Percentiles rank a stretch among this genome's conserved stretches.
These are phyloP conservation scores for Allium cepa DNA, from an alignment of 106 monocot species.

Conservation along the genomic window DNA sequence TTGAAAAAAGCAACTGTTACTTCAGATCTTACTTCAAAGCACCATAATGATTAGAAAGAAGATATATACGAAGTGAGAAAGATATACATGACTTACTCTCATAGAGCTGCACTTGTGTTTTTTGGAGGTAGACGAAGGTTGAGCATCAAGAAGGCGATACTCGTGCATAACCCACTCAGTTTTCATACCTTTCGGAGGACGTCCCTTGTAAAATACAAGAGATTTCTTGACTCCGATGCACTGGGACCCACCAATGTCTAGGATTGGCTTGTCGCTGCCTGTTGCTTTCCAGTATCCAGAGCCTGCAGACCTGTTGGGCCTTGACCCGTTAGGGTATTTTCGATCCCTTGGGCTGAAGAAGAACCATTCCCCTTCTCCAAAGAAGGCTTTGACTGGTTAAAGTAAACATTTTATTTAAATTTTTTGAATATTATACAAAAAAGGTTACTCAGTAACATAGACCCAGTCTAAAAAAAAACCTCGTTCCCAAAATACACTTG, in stretches of 20 bases:
- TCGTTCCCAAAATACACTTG: too few relatives aligned
- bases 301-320: slow-evolving; percentile 29
- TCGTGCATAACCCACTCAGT: slow-evolving; percentile 80
- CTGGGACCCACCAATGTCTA: slow-evolving; percentile 11
- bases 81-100: slow-evolving; percentile 11
- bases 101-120: slow-evolving; percentile 21
- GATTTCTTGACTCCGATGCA: slow-evolving; percentile 52
- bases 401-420: background rate
- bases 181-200: slow-evolving; percentile 34
- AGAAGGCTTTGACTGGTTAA: slow-evolving; percentile 31
- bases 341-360: slow-evolving; percentile 41
- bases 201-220: slow-evolving; percentile 32
- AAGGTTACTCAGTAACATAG: too few relatives aligned
- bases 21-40: too few relatives aligned
- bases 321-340: slow-evolving; percentile 31
- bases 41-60: background rate
- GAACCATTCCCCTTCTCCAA: slow-evolving; percentile 48
- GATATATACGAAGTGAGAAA: background rate
- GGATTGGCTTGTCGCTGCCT: slow-evolving; percentile 38
- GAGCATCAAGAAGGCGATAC: slow-evolving; percentile 34
- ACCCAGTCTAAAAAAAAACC: too few relatives aligned
- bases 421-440: too few relatives aligned
- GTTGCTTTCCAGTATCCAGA: slow-evolving; percentile 45
- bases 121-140: background rate
- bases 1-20: too few relatives aligned